Percentiles rank a stretch among this genome's conserved stretches.
Evolutionary conservation across 1,284 basidiomycete genomes (phyloP).

Genomic region (Tilletiaria anomala): DNA sequence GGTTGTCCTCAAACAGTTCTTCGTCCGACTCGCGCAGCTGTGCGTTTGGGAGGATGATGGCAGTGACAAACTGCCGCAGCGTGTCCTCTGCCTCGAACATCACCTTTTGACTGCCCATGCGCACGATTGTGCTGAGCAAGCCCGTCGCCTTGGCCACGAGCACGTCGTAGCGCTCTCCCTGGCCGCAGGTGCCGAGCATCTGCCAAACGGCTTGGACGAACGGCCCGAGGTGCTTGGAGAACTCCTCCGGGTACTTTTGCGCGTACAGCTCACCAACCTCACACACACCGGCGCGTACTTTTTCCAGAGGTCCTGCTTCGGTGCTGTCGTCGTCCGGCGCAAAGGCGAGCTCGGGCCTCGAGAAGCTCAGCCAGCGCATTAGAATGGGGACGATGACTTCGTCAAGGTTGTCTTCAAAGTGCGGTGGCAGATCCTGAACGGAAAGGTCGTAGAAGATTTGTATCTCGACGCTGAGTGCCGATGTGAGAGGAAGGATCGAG

Average conservation of each 20-base stretch:
- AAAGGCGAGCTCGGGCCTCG: conserved; percentile 50
- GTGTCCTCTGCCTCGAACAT: conserved; percentile 53
- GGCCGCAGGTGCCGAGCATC: conserved; percentile 61
- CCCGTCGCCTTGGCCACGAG: conserved; percentile 83
- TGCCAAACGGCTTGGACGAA: conserved; percentile 87
- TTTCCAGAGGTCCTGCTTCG: conserved; percentile 64
- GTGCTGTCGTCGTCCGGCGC: conserved; percentile 54
- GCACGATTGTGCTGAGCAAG: conserved; percentile 80
- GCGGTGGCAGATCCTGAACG: conserved; percentile 85
- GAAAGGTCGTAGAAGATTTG: conserved; percentile 89
- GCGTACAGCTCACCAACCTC: conserved; percentile 88
- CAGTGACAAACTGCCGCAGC: conserved; percentile 67
- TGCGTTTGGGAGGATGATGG: conserved; percentile 87
- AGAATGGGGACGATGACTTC: not conserved
- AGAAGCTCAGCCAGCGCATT: conserved; percentile 50
- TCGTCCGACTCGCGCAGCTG: conserved; percentile 73
- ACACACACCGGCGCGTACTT: conserved; percentile 75
- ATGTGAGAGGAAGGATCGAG: conserved; percentile 36
- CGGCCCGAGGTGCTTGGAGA: conserved; percentile 55
- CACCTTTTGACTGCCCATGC: conserved; percentile 47
- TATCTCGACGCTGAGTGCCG: conserved; percentile 49
- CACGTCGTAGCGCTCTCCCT: conserved; percentile 62
- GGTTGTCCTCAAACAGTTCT: conserved; percentile 94
- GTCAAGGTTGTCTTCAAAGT: conserved; percentile 64
- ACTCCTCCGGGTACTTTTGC: conserved; percentile 77